Evolutionary conservation across 768 basidiomycete species (phyloP).

Genomic region (Mycena capillaripes): DNA sequence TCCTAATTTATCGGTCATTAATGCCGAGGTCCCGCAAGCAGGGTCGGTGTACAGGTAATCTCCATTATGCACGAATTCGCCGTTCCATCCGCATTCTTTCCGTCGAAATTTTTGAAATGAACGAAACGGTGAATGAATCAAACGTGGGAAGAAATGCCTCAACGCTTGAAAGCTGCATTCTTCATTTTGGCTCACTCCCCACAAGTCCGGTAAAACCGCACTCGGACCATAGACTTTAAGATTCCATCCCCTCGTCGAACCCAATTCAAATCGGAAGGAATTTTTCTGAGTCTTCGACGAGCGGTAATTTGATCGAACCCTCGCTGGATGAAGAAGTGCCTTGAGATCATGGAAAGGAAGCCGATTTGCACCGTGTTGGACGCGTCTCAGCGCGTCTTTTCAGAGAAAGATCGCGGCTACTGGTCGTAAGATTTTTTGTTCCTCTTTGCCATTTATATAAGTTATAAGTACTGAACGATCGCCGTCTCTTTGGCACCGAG

Average conservation of each 20-base stretch:
- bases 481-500: not conserved
- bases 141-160: slow-evolving; percentile 18
- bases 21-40: slow-evolving; percentile 9
- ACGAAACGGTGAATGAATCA: too few species aligned
- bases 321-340: not conserved
- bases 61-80: not conserved
- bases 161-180: slow-evolving; percentile 8
- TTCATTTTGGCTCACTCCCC: not conserved
- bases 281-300: not conserved
- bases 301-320: not conserved
- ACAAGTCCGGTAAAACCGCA: slow-evolving; percentile 3
- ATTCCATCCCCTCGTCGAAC: not conserved
- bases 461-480: slow-evolving; percentile 8
- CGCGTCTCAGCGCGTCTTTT: not conserved
- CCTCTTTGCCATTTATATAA: not conserved
- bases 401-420: not conserved
- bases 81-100: not conserved
- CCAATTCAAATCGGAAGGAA: not conserved
- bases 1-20: slow-evolving; percentile 31
- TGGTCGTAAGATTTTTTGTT: slow-evolving; percentile 17
- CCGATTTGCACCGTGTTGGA: not conserved
- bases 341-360: not conserved
- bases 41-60: not conserved
- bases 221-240: slow-evolving; percentile 1
- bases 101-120: not conserved